These are phyloP conservation scores for Globisporangium cederbergense DNA, from an alignment of 352 stramenopile species.

Conservation along the genomic window DNA sequence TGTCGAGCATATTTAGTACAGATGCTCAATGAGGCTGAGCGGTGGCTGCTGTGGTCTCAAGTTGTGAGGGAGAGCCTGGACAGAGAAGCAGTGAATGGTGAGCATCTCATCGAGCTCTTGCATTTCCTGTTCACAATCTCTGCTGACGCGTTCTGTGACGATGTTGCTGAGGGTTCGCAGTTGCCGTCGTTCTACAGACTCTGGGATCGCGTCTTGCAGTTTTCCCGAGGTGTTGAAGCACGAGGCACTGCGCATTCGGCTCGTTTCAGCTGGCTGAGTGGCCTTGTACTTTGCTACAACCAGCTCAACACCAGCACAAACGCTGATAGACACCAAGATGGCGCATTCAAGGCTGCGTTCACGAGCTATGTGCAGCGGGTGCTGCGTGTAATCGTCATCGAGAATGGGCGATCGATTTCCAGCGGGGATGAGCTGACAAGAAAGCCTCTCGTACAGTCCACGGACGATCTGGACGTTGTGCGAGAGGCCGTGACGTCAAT, in stretches of 20 bases:
- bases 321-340: background rate
- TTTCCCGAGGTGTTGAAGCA: background rate
- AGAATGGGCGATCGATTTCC: constrained; percentile 33
- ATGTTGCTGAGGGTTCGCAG: background rate
- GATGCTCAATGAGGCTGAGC: constrained; percentile 10
- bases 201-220: constrained; percentile 14
- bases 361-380: constrained; percentile 24
- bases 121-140: constrained; percentile 17
- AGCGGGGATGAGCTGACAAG: constrained; percentile 17
- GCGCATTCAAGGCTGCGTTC: constrained; percentile 27
- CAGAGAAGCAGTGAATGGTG: constrained; percentile 7
- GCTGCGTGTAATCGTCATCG: constrained; percentile 22
- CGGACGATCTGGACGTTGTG: constrained; percentile 22
- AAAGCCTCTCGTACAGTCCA: constrained; percentile 16
- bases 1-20: constrained; percentile 11
- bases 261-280: constrained; percentile 2
- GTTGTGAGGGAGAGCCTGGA: background rate
- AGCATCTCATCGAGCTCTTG: constrained; percentile 13
- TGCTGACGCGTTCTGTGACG: constrained; percentile 8
- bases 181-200: constrained; percentile 2
- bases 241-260: background rate
- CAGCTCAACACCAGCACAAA: background rate
- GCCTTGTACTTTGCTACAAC: constrained; percentile 3
- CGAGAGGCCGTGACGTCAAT: constrained; percentile 22
- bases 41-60: background rate